Conservation (phyloP, 2,329 filamentous ascomycete species). For the Aspergillus sp. region DNA sequence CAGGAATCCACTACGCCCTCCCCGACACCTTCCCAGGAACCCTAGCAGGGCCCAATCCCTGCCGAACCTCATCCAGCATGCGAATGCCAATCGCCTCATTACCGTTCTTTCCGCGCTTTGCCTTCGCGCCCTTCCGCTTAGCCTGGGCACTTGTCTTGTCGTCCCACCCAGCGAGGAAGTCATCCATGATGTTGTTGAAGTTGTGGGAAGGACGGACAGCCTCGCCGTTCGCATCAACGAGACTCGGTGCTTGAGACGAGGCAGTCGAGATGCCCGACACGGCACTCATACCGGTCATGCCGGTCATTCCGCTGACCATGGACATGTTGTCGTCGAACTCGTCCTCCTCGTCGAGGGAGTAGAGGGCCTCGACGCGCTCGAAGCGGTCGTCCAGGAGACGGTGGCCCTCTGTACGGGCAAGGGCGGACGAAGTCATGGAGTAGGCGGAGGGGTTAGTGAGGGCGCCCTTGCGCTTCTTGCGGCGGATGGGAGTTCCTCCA, state of each 20-base stretch:
- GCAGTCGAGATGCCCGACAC: slow-evolving; percentile 55
- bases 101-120: slow-evolving; percentile 73
- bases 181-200: slow-evolving; percentile 89
- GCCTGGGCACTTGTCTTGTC: slow-evolving; percentile 44
- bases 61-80: slow-evolving; percentile 87
- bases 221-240: slow-evolving; percentile 40
- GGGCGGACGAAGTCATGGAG: slow-evolving; percentile 86
- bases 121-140: slow-evolving; percentile 48
- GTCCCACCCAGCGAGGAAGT: slow-evolving; percentile 72
- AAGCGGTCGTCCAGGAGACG: slow-evolving; percentile 85
- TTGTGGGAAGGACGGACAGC: slow-evolving; percentile 68
- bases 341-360: slow-evolving; percentile 62
- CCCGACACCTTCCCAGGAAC: slow-evolving; percentile 46
- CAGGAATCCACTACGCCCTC: slow-evolving; percentile 26
- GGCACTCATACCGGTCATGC: slow-evolving; percentile 62
- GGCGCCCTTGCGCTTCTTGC: slow-evolving; percentile 94
- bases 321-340: slow-evolving; percentile 56
- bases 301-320: slow-evolving; percentile 48
- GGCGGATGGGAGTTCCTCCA: slow-evolving; percentile 65
- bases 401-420: slow-evolving; percentile 84
- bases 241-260: slow-evolving; percentile 63
- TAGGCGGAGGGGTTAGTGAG: slow-evolving; percentile 83
- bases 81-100: slow-evolving; percentile 78
- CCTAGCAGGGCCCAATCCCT: slow-evolving; percentile 74
- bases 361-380: slow-evolving; percentile 84